Base-by-base conservation (phyloP, 345 rosid species). In the Gossypium ekmanianum region DNA sequence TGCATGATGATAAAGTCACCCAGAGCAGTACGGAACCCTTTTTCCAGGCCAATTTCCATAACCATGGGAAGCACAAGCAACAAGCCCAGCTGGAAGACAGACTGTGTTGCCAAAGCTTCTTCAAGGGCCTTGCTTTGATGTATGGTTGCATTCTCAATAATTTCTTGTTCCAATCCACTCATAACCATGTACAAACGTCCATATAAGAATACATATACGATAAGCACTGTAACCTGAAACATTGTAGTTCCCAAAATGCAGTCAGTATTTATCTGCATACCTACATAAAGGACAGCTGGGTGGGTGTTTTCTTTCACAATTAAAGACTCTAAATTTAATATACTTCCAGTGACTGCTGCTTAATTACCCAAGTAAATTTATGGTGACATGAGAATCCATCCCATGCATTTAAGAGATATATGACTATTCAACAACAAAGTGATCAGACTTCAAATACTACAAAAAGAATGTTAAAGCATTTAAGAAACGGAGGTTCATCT, bases 1-100 rank as follows among this genome's bases (percentile, higher is more conserved):
- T 93, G 97, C 98, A 95, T 93, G n/a, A 91, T 91, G 82, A 95
- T 81, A 78, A 95, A 91, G 80, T 93, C 97, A 64, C 88, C 92
- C 52, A 95, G 75, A 66, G 99, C 99, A 47, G 87, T 80, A 66
- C 97, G 91, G 50, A 93, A 93, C 59, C 99, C 99, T 85, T 95
- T 93, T 76, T 93, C 97, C 73, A 95, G 87, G 72, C 97, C 97
- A 68, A 89, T 89, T 86, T 95, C 99, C 99, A 93, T 93, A 71
- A 95, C 84, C 94, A 95, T 90, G 76, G 99, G 99, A 72, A 95
- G 81, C 76, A 95, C 87, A 78, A 95, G 83, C 76, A 90, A 55
- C 41, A 95, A 84, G 29, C 99, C 99, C 68, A 95, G 80, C 85
- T 93, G 99, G 76, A 95, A 88, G 73, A 91, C 78, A 51, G 97